phyloP scores from a whole-genome alignment of 768 basidiomycete genomes.

The Pleurotus cornucopiae region DNA sequence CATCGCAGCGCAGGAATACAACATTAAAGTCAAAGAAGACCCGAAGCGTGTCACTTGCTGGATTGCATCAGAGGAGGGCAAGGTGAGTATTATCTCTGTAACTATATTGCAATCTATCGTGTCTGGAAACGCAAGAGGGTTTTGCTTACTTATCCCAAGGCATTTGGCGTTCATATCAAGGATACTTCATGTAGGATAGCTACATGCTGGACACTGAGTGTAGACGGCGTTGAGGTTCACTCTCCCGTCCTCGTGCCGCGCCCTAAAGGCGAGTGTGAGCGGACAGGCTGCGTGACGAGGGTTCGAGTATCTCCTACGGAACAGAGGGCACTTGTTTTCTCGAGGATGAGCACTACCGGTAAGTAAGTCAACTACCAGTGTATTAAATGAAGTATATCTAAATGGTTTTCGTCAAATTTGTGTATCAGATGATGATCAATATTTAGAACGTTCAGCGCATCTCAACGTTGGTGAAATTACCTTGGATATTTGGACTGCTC shows the following conservation, averaged over 20 bases:
- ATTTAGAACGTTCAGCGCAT: background rate
- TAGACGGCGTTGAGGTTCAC: no score
- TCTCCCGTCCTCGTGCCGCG: no score
- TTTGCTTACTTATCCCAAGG: background rate
- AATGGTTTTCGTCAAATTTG: no score
- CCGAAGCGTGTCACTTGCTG: slow-evolving; percentile 20
- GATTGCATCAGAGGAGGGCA: slow-evolving; percentile 23
- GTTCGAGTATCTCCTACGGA: background rate
- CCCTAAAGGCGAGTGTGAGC: no score
- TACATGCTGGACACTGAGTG: no score
- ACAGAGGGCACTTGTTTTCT: slow-evolving; percentile 4
- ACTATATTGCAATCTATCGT: no score
- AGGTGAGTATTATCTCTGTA: slow-evolving; percentile 12
- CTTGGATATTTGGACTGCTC: slow-evolving; percentile 10
- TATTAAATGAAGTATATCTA: no score
- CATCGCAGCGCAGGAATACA: slow-evolving; percentile 16
- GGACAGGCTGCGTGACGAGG: background rate
- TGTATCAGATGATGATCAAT: slow-evolving; percentile 11
- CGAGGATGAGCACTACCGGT: slow-evolving; percentile 9
- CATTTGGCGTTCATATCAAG: background rate
- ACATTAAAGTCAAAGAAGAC: slow-evolving; percentile 12
- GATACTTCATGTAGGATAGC: no score
- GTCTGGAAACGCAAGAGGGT: background rate
- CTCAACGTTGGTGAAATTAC: slow-evolving; percentile 9
- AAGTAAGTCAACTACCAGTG: background rate